Evolutionary conservation across 2,329 filamentous ascomycete species (phyloP).

Genomic region (Ascochyta pisi): DNA sequence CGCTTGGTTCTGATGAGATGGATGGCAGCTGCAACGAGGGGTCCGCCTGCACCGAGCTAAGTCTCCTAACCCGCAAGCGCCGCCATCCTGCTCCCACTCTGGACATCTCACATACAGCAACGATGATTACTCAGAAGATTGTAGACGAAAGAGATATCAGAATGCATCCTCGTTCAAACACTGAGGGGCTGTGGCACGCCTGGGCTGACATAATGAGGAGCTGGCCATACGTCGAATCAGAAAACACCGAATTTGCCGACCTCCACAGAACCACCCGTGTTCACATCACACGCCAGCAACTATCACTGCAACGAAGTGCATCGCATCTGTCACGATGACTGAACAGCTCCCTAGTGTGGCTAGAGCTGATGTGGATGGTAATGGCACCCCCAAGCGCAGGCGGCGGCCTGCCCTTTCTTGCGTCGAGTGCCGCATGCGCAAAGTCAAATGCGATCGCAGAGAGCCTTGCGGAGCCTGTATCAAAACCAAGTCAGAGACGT

Average conservation of each 20-base stretch:
- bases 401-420: constrained; percentile 40
- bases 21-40: no score
- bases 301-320: not conserved
- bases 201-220: not conserved
- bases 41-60: no score
- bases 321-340: not conserved
- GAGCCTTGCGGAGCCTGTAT: constrained; percentile 37
- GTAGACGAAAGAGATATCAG: no score
- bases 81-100: no score
- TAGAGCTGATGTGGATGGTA: constrained; percentile 8
- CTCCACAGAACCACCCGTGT: not conserved
- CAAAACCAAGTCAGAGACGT: constrained; percentile 30
- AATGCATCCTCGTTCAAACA: not conserved
- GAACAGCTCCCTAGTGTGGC: constrained; percentile 3
- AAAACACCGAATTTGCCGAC: constrained; percentile 3
- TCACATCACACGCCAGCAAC: not conserved
- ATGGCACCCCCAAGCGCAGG: constrained; percentile 29
- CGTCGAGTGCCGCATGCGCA: constrained; percentile 39
- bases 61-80: no score
- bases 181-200: not conserved
- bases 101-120: no score
- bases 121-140: no score
- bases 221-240: not conserved
- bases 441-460: constrained; percentile 39
- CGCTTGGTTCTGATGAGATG: no score